These are phyloP conservation scores for Pilobolus umbonatus DNA, from an alignment of 192 early-diverging fungal genomes.

Conservation along the genomic window DNA sequence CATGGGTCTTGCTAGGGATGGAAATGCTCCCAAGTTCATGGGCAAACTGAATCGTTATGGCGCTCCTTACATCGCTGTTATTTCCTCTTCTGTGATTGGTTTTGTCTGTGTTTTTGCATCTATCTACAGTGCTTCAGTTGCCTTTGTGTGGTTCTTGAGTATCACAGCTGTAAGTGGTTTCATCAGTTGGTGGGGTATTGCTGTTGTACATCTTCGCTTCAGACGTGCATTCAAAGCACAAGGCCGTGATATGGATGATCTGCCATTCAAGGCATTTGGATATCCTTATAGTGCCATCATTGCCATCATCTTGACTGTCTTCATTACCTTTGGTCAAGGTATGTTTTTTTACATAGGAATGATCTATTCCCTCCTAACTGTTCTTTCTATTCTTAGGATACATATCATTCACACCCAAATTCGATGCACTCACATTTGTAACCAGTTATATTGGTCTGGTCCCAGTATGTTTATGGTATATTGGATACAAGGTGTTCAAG, in stretches of 20 bases:
- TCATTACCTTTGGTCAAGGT: constrained; percentile 61
- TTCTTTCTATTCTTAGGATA: constrained; percentile 31
- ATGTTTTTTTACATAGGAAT: constrained; percentile 20
- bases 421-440: constrained; percentile 46
- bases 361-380: constrained; percentile 23
- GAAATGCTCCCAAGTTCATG: constrained; percentile 66
- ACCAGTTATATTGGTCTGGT: constrained; percentile 55
- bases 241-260: constrained; percentile 48
- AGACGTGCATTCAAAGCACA: constrained; percentile 70
- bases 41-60: constrained; percentile 49
- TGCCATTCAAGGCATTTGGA: constrained; percentile 63
- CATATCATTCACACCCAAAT: constrained; percentile 44
- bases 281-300: constrained; percentile 66
- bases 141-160: constrained; percentile 57
- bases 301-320: constrained; percentile 50
- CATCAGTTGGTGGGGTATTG: constrained; percentile 77
- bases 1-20: constrained; percentile 67
- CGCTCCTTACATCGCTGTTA: constrained; percentile 51
- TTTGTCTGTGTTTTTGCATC: constrained; percentile 46
- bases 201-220: constrained; percentile 74
- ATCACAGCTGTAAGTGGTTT: constrained; percentile 72
- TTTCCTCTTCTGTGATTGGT: constrained; percentile 48
- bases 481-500: constrained; percentile 56
- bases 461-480: constrained; percentile 51
- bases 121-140: constrained; percentile 38